Evolutionary conservation across 306 rosid species (phyloP), one percentile per base, ranked within the genome.

Genomic region (Luffa aegyptiaca): DNA sequence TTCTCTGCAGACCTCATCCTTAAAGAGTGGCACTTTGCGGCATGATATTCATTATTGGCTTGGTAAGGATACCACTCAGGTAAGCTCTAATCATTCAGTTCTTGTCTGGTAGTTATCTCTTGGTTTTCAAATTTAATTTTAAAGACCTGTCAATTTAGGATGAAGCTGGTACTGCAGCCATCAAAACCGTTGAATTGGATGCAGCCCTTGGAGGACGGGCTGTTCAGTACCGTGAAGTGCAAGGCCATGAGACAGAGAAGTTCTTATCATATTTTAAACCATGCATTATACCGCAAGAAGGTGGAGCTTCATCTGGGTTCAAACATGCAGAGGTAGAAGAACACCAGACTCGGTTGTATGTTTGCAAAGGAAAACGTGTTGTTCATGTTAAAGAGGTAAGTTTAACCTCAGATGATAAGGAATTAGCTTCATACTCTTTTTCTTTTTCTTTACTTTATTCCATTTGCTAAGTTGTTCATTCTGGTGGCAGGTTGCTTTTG

Each of bases 181-280:
- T 95, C 86, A 95, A 95, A 87, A 91, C 98, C 18, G 90, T 95
- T 65, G 98, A 95, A 85, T 84, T 95, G 84, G 97, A 95, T 89
- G 97, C 98, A 82, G 86, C 93, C 77, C 93, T 95, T 72, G 98
- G 98, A 83, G 98, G 97, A 71, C 97, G 97, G 62, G 98, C 97
- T 81, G 97, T 95, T 80, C 98, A 95, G 86, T 92, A 92, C 76
- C 97, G 97, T 39, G 98, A 95, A 89, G 86, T 89, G 71, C 97
- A 95, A 78, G 98, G 98, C 83, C 91, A 88, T 63, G 98, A 95
- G 88, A 95, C 97, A 8, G 93, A 90, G 61, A 95, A 91, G 80
- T 92, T 95, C 83, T 86, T 92, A 49, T 95, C 98, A 21, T 90
- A 90, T 85, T 95, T 95, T 81, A 94, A 87, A 87, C 98, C 97